A percentile compares a stretch with the other conserved stretches of the same genome.
phyloP scores from a whole-genome alignment of 148 eudicot genomes.

The Silene uniflora region DNA sequence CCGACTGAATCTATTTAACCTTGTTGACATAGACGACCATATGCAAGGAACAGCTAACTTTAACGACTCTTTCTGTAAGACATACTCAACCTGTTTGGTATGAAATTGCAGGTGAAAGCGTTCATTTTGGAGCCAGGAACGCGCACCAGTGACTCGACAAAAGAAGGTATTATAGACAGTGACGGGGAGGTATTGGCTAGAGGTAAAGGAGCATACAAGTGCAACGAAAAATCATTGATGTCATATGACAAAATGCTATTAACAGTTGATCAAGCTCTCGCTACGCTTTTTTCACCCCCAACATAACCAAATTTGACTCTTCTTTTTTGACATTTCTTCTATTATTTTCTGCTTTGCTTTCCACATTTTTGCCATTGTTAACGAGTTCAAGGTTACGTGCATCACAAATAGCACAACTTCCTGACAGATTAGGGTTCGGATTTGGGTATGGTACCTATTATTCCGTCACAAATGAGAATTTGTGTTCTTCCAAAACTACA shows the following conservation, averaged over 20 bases:
- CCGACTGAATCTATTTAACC: no score
- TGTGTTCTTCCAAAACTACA: no score
- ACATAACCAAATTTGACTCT: neutral
- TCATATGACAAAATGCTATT: conserved; percentile 56
- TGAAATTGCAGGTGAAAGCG: conserved; percentile 62
- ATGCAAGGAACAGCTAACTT: neutral
- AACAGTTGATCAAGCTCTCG: conserved; percentile 76
- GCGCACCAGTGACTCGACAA: conserved; percentile 40
- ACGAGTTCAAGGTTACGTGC: no score
- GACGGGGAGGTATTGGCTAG: conserved; percentile 95
- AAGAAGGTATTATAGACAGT: conserved; percentile 81
- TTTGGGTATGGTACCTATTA: no score
- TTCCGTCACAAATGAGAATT: no score
- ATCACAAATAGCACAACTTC: no score
- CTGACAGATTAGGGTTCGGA: no score
- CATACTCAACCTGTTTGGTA: neutral
- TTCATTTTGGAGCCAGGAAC: conserved; percentile 76
- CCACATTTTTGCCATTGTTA: no score
- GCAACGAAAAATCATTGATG: conserved; percentile 53
- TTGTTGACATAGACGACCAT: no score
- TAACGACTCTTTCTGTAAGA: no score
- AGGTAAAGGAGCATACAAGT: conserved; percentile 71
- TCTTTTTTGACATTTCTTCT: neutral
- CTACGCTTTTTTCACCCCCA: conserved; percentile 68
- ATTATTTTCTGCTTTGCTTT: no score